A percentile compares a stretch with the other conserved stretches of the same genome.
phyloP scores from a whole-genome alignment of 1,284 basidiomycete genomes.

The Waitea zeae region DNA sequence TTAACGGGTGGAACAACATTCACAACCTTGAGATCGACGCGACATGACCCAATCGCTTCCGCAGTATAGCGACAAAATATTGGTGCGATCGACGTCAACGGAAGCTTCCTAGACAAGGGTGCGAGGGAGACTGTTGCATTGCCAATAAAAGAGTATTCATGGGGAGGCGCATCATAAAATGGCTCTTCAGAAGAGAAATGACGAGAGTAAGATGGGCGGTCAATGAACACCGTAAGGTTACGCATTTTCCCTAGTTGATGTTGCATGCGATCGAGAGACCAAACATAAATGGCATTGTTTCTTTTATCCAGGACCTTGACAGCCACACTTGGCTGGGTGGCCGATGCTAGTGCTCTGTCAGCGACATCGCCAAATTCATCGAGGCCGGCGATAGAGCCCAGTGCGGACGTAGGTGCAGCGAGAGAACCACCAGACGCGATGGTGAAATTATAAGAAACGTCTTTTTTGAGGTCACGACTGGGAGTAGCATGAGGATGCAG shows the following conservation, averaged over 20 bases:
- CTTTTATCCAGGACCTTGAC: conserved; percentile 85
- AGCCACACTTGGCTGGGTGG: conserved; percentile 71
- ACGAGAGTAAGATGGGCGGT: conserved; percentile 80
- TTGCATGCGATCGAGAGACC: conserved; percentile 81
- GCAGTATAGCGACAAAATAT: conserved; percentile 88
- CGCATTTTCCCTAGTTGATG: conserved; percentile 89
- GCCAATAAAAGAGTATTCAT: conserved; percentile 85
- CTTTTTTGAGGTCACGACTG: conserved; percentile 74
- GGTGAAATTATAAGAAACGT: conserved; percentile 84
- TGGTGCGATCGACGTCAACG: conserved; percentile 58
- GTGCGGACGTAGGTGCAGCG: conserved; percentile 65
- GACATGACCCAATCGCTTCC: conserved; percentile 86
- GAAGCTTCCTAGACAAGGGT: conserved; percentile 64
- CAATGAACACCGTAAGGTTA: conserved; percentile 83
- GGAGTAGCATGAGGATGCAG: conserved; percentile 7
- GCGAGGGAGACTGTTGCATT: conserved; percentile 72
- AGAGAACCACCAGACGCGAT: conserved; percentile 73
- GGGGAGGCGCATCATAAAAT: conserved; percentile 77
- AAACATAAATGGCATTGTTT: conserved; percentile 74
- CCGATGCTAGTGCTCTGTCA: conserved; percentile 52
- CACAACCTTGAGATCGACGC: conserved; percentile 66
- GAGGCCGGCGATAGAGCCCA: conserved; percentile 77
- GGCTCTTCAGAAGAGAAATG: conserved; percentile 90
- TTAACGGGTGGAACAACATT: conserved; percentile 47
- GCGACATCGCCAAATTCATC: conserved; percentile 90